Evolutionary conservation across 345 rosid species (phyloP).

Genomic region (Hypericum perforatum): DNA sequence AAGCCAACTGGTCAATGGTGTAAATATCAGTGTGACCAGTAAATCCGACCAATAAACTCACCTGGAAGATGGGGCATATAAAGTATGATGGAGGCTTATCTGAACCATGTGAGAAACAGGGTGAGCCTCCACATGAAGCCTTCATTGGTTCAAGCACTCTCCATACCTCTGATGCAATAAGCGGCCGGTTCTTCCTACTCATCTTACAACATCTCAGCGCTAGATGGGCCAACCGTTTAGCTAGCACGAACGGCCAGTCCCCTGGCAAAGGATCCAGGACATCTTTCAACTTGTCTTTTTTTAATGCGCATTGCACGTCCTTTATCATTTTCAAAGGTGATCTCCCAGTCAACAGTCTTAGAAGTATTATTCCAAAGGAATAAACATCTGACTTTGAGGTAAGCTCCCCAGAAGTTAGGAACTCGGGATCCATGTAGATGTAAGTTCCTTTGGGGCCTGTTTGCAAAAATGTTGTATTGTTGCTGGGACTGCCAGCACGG

Average conservation of each 20-base stretch:
- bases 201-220: constrained; percentile 78
- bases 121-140: constrained; percentile 68
- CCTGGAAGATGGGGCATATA: constrained; percentile 85
- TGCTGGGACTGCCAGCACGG: constrained; percentile 20
- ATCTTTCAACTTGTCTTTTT: constrained; percentile 40
- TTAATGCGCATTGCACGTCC: constrained; percentile 59
- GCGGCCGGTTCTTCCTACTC: constrained; percentile 59
- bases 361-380: constrained; percentile 68
- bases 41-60: constrained; percentile 13
- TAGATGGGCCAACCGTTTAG: constrained; percentile 67
- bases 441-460: constrained; percentile 68
- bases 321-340: constrained; percentile 50
- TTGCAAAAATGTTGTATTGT: constrained; percentile 30
- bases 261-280: constrained; percentile 87
- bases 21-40: too few relatives aligned
- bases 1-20: too few relatives aligned
- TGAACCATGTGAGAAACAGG: constrained; percentile 26
- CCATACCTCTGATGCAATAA: constrained; percentile 72
- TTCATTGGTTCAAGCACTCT: constrained; percentile 82
- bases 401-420: constrained; percentile 60
- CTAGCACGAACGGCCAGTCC: constrained; percentile 90
- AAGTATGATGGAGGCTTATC: constrained; percentile 63
- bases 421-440: constrained; percentile 77
- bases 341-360: constrained; percentile 69
- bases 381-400: constrained; percentile 78